Evolutionary conservation across 306 rosid genomes (phyloP).

Genomic region (Prunus fruticosa): DNA sequence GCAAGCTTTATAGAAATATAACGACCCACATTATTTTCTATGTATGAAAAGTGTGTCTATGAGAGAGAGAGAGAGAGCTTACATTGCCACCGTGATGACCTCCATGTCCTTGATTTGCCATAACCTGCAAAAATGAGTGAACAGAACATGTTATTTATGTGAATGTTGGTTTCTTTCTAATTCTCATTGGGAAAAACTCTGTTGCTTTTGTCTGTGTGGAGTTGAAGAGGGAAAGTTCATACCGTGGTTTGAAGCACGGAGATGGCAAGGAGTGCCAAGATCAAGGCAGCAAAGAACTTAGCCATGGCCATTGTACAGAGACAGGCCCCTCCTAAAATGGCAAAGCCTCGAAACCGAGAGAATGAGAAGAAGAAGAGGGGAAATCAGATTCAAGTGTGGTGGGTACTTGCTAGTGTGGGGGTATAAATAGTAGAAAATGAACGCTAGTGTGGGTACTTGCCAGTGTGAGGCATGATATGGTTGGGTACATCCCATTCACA

Average conservation of each 20-base stretch:
- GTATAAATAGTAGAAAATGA: constrained; percentile 10
- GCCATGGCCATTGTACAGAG: constrained; percentile 47
- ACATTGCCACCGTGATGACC: constrained; percentile 32
- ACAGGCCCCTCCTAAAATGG: constrained; percentile 10
- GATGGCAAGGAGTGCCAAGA: constrained; percentile 58
- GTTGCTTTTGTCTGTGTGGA: neutral
- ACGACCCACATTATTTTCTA: neutral
- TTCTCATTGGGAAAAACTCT: neutral
- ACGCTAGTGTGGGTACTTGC: neutral
- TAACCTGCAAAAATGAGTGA: constrained; percentile 39
- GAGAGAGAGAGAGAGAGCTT: neutral
- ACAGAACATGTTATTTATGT: constrained; percentile 1
- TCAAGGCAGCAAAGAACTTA: constrained; percentile 40
- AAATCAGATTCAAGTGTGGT: constrained; percentile 1
- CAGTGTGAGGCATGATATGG: too few species aligned
- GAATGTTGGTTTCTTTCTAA: neutral
- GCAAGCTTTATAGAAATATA: neutral
- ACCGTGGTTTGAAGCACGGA: constrained; percentile 73
- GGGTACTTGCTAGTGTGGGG: neutral
- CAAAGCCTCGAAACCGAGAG: neutral
- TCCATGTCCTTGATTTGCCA: constrained; percentile 66
- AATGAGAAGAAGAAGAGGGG: neutral
- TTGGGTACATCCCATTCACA: neutral
- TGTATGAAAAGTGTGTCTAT: neutral
- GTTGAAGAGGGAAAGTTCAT: neutral